Evolutionary conservation across 495 filamentous ascomycete genomes (phyloP).

Genomic region (Ramalina intermedia): DNA sequence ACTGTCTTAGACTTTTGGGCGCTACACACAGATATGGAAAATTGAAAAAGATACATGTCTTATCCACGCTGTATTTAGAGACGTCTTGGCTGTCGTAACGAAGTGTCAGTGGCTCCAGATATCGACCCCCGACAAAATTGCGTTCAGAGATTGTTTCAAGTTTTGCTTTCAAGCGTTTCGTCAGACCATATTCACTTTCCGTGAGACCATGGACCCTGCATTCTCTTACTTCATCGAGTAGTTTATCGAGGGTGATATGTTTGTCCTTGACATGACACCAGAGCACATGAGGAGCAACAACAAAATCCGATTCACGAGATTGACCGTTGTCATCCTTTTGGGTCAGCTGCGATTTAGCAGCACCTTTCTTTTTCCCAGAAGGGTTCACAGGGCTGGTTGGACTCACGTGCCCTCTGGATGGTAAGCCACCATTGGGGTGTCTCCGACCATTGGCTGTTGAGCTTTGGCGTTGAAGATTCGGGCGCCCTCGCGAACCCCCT

Average conservation of each 20-base stretch:
- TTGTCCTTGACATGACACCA: too few species aligned
- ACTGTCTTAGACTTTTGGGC: background rate
- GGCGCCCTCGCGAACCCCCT: too few species aligned
- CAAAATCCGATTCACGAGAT: too few species aligned
- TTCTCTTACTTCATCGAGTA: background rate
- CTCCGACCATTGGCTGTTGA: too few species aligned
- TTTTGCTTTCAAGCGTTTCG: background rate
- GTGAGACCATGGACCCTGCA: background rate
- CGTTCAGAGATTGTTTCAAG: background rate
- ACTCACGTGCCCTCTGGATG: too few species aligned
- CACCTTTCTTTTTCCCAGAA: too few species aligned
- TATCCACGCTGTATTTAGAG: conserved; percentile 5
- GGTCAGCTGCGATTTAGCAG: too few species aligned
- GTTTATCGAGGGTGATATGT: background rate
- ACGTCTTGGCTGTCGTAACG: conserved; percentile 7
- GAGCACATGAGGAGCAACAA: too few species aligned
- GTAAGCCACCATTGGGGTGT: too few species aligned
- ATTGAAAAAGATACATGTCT: conserved; percentile 5
- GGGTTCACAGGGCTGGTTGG: too few species aligned
- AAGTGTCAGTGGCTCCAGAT: conserved; percentile 1
- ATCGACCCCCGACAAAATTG: conserved; percentile 5
- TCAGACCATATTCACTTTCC: conserved; percentile 5
- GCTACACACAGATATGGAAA: conserved; percentile 5
- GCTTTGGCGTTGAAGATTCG: too few species aligned
- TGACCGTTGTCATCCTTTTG: too few species aligned